Conservation (phyloP, 345 rosid genomes). For the Punica granatum region DNA sequence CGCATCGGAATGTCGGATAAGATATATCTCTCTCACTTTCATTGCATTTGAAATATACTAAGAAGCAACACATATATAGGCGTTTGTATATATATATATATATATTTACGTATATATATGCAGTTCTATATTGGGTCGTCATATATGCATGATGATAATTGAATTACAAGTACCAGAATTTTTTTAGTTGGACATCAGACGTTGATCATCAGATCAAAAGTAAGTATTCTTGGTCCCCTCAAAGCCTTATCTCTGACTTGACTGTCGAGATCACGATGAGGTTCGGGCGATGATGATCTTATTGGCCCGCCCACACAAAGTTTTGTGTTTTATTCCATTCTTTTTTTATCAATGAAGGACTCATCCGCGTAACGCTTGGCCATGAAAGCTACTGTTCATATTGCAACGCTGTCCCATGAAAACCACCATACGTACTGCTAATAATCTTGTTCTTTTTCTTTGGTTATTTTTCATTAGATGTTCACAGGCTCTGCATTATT, state of each 20-base stretch:
- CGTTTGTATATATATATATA: too few species aligned
- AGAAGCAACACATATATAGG: too few species aligned
- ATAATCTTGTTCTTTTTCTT: too few species aligned
- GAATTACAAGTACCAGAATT: not conserved
- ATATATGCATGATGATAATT: not conserved
- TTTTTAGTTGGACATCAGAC: not conserved
- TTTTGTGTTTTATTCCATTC: not conserved
- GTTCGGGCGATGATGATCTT: not conserved
- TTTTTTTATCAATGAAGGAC: not conserved
- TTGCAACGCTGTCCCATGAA: not conserved
- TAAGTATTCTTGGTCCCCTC: not conserved
- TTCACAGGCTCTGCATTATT: too few species aligned
- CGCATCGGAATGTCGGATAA: too few species aligned
- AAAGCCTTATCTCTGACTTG: conserved; percentile 1
- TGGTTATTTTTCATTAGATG: too few species aligned
- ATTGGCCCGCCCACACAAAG: not conserved
- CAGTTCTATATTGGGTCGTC: too few species aligned
- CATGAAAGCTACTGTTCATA: not conserved
- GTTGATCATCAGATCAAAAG: not conserved
- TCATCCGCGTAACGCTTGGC: not conserved
- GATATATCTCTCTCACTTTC: too few species aligned
- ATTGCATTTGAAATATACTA: too few species aligned
- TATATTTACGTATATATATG: too few species aligned
- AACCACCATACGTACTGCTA: too few species aligned
- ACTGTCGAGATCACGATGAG: not conserved